Conservation (phyloP, 2,329 filamentous ascomycete species). For the Chalara sp. region DNA sequence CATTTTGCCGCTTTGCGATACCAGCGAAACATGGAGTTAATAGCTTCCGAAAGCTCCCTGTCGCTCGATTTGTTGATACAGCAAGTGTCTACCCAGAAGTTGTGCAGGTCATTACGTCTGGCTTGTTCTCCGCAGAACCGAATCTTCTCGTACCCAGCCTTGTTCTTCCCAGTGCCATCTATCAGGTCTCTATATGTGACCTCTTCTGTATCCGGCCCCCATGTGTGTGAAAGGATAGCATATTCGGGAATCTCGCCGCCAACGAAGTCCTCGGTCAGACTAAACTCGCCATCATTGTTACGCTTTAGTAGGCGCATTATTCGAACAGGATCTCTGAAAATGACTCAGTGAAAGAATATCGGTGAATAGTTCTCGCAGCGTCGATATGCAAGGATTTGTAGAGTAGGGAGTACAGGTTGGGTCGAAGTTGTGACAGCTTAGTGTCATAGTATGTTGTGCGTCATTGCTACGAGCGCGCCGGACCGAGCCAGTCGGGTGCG, state of each 20-base stretch:
- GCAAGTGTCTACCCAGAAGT: no score
- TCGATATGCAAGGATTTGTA: slow-evolving; percentile 9
- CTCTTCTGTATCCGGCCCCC: slow-evolving; percentile 1
- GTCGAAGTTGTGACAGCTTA: slow-evolving; percentile 4
- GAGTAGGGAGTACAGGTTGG: background rate
- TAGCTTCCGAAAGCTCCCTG: no score
- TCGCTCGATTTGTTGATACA: no score
- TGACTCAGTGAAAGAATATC: background rate
- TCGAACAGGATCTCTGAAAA: slow-evolving; percentile 8
- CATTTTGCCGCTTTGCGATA: no score
- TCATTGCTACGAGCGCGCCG: no score
- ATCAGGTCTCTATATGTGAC: slow-evolving; percentile 4
- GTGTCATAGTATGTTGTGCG: slow-evolving; percentile 5
- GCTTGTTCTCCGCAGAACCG: no score
- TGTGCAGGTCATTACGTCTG: no score
- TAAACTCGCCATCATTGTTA: slow-evolving; percentile 9
- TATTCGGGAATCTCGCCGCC: slow-evolving; percentile 2
- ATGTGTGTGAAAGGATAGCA: slow-evolving; percentile 4
- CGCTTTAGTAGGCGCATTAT: slow-evolving; percentile 9
- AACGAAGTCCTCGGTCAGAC: background rate
- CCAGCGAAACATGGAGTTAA: no score
- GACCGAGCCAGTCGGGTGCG: no score
- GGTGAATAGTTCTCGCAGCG: background rate
- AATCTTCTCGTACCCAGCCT: no score
- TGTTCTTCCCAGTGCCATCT: background rate